phyloP scores from a whole-genome alignment of 2,329 filamentous ascomycete species.

The Tympanopsis confertula region DNA sequence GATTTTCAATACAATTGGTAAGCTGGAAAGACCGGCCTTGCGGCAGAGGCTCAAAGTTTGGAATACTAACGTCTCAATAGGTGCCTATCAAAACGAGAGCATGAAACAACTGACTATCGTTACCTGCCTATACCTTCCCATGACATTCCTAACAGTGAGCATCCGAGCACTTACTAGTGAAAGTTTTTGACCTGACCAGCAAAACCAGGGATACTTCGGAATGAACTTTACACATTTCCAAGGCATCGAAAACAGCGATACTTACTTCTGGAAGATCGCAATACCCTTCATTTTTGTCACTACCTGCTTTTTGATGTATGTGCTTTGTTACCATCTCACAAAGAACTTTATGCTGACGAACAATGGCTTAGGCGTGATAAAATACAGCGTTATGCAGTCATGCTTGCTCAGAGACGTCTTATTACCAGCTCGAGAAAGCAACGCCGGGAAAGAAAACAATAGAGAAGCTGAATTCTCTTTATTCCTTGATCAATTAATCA shows the following conservation, averaged over 20 bases:
- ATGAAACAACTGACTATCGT: slow-evolving; percentile 89
- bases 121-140: slow-evolving; percentile 80
- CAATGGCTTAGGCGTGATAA: background rate
- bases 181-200: no score
- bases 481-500: no score
- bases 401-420: slow-evolving; percentile 1
- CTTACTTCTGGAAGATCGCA: slow-evolving; percentile 15
- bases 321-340: background rate
- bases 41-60: background rate
- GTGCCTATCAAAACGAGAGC: slow-evolving; percentile 78
- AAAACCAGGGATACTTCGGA: slow-evolving; percentile 55
- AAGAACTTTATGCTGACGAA: background rate
- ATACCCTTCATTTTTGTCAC: background rate
- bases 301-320: background rate
- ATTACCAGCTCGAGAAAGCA: slow-evolving; percentile 1
- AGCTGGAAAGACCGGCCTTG: no score
- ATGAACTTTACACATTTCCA: slow-evolving; percentile 60
- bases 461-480: no score
- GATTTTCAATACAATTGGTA: slow-evolving; percentile 81
- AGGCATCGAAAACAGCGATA: slow-evolving; percentile 29
- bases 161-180: no score
- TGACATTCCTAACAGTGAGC: slow-evolving; percentile 67
- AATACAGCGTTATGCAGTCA: background rate
- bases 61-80: background rate
- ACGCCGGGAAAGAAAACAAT: background rate